These are phyloP conservation scores for Salvia miltiorrhiza DNA, from an alignment of 257 asterid genomes.

Conservation along the genomic window DNA sequence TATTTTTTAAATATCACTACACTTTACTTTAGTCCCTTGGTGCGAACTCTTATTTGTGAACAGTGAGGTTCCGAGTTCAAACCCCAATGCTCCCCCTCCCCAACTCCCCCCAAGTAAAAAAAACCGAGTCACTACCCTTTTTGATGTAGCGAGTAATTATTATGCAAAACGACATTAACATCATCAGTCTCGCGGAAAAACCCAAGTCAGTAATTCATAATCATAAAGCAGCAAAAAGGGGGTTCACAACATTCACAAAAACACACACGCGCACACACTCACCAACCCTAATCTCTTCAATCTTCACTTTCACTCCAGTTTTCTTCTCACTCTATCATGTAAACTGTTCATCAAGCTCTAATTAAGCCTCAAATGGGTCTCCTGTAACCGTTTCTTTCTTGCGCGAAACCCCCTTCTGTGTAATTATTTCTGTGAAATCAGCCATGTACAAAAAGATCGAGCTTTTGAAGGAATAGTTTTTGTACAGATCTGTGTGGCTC, in stretches of 20 bases:
- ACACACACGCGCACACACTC: not conserved
- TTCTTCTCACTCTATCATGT: not conserved
- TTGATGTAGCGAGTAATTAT: too few species aligned
- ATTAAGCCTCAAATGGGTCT: slow-evolving; percentile 5
- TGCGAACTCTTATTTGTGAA: too few species aligned
- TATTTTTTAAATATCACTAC: too few species aligned
- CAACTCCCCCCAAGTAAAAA: too few species aligned
- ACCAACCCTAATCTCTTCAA: slow-evolving; percentile 31
- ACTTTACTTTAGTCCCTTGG: too few species aligned
- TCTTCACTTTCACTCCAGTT: slow-evolving; percentile 23
- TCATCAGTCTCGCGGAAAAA: slow-evolving; percentile 13
- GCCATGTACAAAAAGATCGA: slow-evolving; percentile 10
- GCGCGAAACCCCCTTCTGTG: not conserved
- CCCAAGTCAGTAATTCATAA: slow-evolving; percentile 23
- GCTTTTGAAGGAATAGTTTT: slow-evolving; percentile 1
- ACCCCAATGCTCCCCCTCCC: too few species aligned
- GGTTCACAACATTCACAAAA: slow-evolving; percentile 13
- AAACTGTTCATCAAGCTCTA: slow-evolving; percentile 13
- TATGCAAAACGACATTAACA: too few species aligned
- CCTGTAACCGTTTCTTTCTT: not conserved
- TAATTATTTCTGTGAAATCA: not conserved
- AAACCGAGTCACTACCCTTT: too few species aligned
- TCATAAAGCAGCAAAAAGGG: slow-evolving; percentile 9
- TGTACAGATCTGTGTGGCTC: slow-evolving; percentile 37
- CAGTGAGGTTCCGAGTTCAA: too few species aligned